Evolutionary conservation across 164 flowering plant genomes (phyloP).

Genomic region (Litsea cubeba): DNA sequence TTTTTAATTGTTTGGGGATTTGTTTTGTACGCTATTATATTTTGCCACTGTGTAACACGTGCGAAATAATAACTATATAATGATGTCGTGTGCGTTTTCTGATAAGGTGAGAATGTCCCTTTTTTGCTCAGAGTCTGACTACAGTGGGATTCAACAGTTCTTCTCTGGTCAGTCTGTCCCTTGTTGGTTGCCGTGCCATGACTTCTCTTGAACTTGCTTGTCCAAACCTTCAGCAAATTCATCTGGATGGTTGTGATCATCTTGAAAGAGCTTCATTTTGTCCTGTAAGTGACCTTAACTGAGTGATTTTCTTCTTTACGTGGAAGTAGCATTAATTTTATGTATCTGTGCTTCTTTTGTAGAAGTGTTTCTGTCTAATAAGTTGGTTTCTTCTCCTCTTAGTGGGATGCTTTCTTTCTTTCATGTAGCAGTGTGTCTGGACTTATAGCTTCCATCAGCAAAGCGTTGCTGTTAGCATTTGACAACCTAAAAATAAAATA

Average conservation of each 20-base stretch:
- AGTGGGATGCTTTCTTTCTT: too few relatives aligned
- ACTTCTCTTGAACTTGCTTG: slow-evolving; percentile 61
- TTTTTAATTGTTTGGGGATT: too few relatives aligned
- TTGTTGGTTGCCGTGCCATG: slow-evolving; percentile 86
- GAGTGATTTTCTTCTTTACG: not conserved
- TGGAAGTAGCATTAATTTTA: not conserved
- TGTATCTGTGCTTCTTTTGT: not conserved
- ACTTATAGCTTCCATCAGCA: too few relatives aligned
- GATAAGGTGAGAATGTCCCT: not conserved
- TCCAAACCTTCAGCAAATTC: slow-evolving; percentile 73
- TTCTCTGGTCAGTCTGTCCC: slow-evolving; percentile 72
- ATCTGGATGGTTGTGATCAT: slow-evolving; percentile 92
- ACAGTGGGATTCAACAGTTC: slow-evolving; percentile 58
- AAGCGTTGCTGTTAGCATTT: too few relatives aligned
- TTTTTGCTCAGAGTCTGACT: slow-evolving; percentile 64
- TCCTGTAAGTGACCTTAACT: slow-evolving; percentile 55
- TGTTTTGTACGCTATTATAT: too few relatives aligned
- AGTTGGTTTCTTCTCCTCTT: too few relatives aligned
- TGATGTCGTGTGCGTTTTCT: not conserved
- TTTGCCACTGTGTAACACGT: too few relatives aligned
- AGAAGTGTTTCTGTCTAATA: not conserved
- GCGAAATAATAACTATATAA: too few relatives aligned
- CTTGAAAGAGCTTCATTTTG: slow-evolving; percentile 82
- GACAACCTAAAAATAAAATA: too few relatives aligned
- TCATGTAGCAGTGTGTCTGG: too few relatives aligned